Base-by-base conservation (phyloP, 2,329 filamentous ascomycete genomes). In the Aspergillus vadensis region DNA sequence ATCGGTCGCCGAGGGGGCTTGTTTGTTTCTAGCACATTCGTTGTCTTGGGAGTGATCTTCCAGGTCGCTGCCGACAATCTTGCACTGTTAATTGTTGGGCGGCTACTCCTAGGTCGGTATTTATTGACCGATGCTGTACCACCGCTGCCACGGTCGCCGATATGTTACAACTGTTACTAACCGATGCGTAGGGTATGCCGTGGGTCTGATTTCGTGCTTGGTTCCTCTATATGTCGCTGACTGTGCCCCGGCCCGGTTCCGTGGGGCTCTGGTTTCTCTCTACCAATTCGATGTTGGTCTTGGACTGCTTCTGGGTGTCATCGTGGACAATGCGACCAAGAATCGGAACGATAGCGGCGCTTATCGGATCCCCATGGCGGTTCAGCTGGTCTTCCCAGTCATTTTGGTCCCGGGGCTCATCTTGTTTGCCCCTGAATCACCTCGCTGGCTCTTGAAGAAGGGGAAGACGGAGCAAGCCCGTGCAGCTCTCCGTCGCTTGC, bases 381-480 rank as follows among this genome's bases (percentile, higher is more conserved):
- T 54, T 10, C 51, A 54, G 9, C n/a, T 54, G 5, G 51, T 54
- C 14, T 54, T 54, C 10, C 51, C 51, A 3, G 17, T 54, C 2
- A 54, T 54, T 7, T 36, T 54, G 39, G 51, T 54, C 25, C 51
- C 51, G 3, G 51, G 51, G 3, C 21, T 60, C 7, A 56, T 60
- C 30, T 14, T 56, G 50, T 61, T 63, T 14, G 55, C 57, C 38
- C 61, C 61, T 17, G 61, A 63, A n/a, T 63, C 61, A 8, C 61
- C 61, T 1, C 60, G 61, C 55, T 63, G 58, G 58, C 58, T 63
- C 4, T 55, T 58, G 38, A 58, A 55, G 1, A 60, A 58, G 39
- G 36, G 27, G 19, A 55, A 41, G 30, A 49, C 54, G 14, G 54
- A 60, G 10, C 41, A 50, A 6, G 61, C 61, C 8, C 50, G 54